phyloP scores from a whole-genome alignment of 805 yeast genomes.

The Cyberlindnera petersonii region DNA sequence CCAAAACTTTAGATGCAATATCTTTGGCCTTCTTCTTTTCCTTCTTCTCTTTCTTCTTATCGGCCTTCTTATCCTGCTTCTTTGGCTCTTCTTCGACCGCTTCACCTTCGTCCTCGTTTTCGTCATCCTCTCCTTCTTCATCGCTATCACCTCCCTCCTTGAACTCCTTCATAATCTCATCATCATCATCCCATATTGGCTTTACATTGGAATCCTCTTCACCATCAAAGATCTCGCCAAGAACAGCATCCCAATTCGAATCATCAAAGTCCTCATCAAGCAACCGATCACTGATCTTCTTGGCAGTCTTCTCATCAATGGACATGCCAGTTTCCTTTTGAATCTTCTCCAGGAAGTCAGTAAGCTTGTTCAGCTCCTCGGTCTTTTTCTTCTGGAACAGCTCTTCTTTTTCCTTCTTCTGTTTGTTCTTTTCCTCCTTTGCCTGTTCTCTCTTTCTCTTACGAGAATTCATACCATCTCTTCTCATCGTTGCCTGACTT shows the following conservation, averaged over 20 bases:
- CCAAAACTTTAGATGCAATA: constrained; percentile 75
- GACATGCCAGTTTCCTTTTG: constrained; percentile 42
- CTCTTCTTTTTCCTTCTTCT: constrained; percentile 51
- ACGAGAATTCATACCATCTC: constrained; percentile 65
- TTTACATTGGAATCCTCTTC: constrained; percentile 52
- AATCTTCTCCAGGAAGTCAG: constrained; percentile 52
- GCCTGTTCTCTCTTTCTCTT: constrained; percentile 78
- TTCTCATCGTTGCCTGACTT: constrained; percentile 85
- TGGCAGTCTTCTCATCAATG: constrained; percentile 52
- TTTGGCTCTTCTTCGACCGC: constrained; percentile 38
- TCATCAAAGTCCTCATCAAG: constrained; percentile 86
- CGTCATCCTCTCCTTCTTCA: constrained; percentile 26
- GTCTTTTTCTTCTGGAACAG: constrained; percentile 68
- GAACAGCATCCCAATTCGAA: constrained; percentile 84
- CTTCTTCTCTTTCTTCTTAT: constrained; percentile 55
- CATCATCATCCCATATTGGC: constrained; percentile 66
- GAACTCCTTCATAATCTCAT: constrained; percentile 45
- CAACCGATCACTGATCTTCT: constrained; percentile 69
- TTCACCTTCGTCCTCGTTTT: constrained; percentile 39
- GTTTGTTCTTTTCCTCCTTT: constrained; percentile 48
- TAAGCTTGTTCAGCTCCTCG: constrained; percentile 69
- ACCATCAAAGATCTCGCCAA: constrained; percentile 83
- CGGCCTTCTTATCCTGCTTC: constrained; percentile 52
- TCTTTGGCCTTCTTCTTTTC: constrained; percentile 58
- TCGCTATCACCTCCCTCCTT: constrained; percentile 40